Conservation (phyloP, 306 rosid genomes). For the Cicer judaicum region DNA sequence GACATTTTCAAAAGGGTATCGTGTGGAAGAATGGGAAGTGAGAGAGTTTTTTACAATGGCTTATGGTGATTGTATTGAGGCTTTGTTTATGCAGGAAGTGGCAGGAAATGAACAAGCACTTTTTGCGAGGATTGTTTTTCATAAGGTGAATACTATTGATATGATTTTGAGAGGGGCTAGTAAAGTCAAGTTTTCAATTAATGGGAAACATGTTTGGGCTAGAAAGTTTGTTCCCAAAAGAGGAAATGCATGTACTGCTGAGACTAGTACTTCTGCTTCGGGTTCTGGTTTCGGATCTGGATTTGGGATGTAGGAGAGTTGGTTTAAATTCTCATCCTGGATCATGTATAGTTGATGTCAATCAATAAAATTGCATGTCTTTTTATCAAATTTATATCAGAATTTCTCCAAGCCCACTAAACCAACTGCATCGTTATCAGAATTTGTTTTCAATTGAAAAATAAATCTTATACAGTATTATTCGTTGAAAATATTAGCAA, state of each 20-base stretch:
- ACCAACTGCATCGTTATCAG: no score
- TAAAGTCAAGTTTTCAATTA: conserved; percentile 66
- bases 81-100: conserved; percentile 69
- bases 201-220: conserved; percentile 82
- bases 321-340: background rate
- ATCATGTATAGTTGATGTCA: background rate
- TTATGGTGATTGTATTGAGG: conserved; percentile 67
- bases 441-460: no score
- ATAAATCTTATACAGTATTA: no score
- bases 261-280: background rate
- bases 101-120: conserved; percentile 53
- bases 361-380: background rate
- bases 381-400: no score
- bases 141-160: conserved; percentile 43
- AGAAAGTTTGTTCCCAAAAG: conserved; percentile 56
- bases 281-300: background rate
- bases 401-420: no score
- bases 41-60: conserved; percentile 47
- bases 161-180: conserved; percentile 53
- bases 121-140: conserved; percentile 68
- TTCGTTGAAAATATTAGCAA: no score
- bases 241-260: background rate
- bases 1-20: conserved; percentile 79
- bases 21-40: conserved; percentile 64
- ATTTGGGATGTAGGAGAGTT: background rate